Conservation (phyloP, 1,139 yeast species). For the Taiozyma sp. region DNA sequence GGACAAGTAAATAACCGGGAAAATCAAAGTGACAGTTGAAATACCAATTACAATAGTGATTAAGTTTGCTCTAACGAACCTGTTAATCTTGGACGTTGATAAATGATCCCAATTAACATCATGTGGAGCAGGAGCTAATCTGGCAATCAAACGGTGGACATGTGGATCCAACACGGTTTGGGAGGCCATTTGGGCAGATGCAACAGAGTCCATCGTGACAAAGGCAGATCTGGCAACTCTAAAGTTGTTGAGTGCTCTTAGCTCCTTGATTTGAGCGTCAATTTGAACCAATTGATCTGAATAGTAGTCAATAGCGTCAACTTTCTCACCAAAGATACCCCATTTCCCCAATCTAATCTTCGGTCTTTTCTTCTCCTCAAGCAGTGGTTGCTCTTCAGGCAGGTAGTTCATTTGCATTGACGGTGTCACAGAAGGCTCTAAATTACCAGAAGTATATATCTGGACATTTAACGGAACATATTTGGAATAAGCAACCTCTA, state of each 20-base stretch:
- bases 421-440: constrained; percentile 23
- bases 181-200: constrained; percentile 86
- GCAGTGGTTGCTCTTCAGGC: constrained; percentile 12
- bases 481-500: constrained; percentile 45
- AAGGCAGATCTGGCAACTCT: constrained; percentile 51
- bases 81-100: constrained; percentile 51
- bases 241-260: constrained; percentile 42
- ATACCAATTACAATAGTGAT: constrained; percentile 63
- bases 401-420: background rate
- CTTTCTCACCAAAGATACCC: constrained; percentile 51
- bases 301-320: constrained; percentile 64
- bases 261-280: constrained; percentile 50
- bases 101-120: constrained; percentile 82
- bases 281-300: constrained; percentile 50
- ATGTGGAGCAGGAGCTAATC: constrained; percentile 83
- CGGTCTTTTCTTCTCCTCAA: constrained; percentile 31
- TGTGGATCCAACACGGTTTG: constrained; percentile 84
- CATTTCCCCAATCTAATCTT: constrained; percentile 37
- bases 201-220: constrained; percentile 80
- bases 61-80: constrained; percentile 53
- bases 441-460: constrained; percentile 23
- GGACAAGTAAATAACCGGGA: constrained; percentile 72
- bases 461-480: constrained; percentile 43
- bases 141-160: constrained; percentile 66
- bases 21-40: constrained; percentile 60